Percentiles rank a stretch among this genome's conserved stretches.
phyloP scores from a whole-genome alignment of 139 green algal species.

The Auxenochlorella protothecoides region DNA sequence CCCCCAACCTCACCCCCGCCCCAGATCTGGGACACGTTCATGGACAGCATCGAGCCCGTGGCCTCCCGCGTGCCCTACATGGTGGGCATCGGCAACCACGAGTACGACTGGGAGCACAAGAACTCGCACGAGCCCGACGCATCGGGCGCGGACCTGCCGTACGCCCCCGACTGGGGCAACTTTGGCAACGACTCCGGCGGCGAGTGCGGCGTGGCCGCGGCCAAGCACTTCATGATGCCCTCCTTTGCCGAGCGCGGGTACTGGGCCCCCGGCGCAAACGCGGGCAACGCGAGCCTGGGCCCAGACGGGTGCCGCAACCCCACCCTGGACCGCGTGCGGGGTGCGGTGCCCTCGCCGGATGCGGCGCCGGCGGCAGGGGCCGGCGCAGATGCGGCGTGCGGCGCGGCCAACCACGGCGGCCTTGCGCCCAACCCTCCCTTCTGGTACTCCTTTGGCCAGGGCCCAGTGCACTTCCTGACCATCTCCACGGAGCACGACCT shows the following conservation, averaged over 20 bases:
- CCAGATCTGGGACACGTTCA: conserved; percentile 65
- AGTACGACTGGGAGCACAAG: conserved; percentile 33
- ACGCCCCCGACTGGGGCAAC: conserved; percentile 50
- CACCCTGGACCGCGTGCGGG: background rate
- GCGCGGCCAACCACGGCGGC: background rate
- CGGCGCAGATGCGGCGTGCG: background rate
- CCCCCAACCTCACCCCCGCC: background rate
- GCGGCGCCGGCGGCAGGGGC: background rate
- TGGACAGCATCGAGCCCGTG: conserved; percentile 55
- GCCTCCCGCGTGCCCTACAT: conserved; percentile 55
- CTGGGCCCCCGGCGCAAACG: background rate
- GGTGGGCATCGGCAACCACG: conserved; percentile 69
- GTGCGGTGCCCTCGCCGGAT: too few species aligned
- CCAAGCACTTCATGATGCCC: conserved; percentile 51
- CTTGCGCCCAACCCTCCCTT: conserved; percentile 46
- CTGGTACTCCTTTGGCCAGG: conserved; percentile 61
- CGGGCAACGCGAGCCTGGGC: background rate
- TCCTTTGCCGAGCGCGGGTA: conserved; percentile 1
- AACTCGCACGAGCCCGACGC: conserved; percentile 16
- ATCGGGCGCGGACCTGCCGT: conserved; percentile 25
- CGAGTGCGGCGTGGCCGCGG: conserved; percentile 51
- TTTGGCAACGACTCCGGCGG: conserved; percentile 52
- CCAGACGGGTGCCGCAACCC: background rate
- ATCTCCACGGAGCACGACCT: conserved; percentile 62
- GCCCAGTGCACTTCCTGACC: conserved; percentile 11